Evolutionary conservation across 2,329 filamentous ascomycete genomes (phyloP), one percentile per base, ranked within the genome.

Genomic region (Fusarium cicatricum): DNA sequence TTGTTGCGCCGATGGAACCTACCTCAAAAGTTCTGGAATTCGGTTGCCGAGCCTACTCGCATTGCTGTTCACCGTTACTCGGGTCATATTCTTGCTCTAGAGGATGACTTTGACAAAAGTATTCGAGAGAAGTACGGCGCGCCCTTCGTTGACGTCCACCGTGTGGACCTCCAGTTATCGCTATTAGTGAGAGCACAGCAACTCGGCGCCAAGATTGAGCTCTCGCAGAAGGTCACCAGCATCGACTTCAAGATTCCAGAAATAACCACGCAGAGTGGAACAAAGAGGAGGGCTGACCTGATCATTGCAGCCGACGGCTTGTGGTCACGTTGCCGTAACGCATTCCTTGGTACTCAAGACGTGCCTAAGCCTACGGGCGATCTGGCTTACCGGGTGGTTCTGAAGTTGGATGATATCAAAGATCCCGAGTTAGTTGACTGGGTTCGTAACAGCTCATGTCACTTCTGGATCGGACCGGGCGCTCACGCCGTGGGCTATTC

Each of bases 291-390:
- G 0, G 62, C 47, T 0, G 55, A 60, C 21, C 21, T 64, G 0
- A 69, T 90, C 5, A 77, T 90, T 2, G 86, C 80, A 1, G 85
- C 86, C 0, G 88, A 90, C 58, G 87, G 87, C 0, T 72, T 90
- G 0, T 88, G 85, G 84, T 88, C 85, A 2, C 74, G 75, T 11
- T 85, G 81, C 38, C 78, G 86, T 0, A 77, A 80, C 44, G 72
- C 73, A 3, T 80, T 83, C 14, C 69, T 84, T 0, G 78, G 77
- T 0, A 72, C 67, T 0, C 72, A 75, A 4, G 80, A 83, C 31
- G 72, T 75, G 5, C 84, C 86, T 0, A 69, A 80, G 8, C 80
- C 84, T 0, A 89, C 86, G 0, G 87, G 86, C 0, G 87, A 90
- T 67, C 70, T 90, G 12, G 87, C 86, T 1, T 90, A 88, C 64